Evolutionary conservation across 2,329 filamentous ascomycete genomes (phyloP), one percentile per base, ranked within the genome.

Genomic region (Talaromyces sp.): DNA sequence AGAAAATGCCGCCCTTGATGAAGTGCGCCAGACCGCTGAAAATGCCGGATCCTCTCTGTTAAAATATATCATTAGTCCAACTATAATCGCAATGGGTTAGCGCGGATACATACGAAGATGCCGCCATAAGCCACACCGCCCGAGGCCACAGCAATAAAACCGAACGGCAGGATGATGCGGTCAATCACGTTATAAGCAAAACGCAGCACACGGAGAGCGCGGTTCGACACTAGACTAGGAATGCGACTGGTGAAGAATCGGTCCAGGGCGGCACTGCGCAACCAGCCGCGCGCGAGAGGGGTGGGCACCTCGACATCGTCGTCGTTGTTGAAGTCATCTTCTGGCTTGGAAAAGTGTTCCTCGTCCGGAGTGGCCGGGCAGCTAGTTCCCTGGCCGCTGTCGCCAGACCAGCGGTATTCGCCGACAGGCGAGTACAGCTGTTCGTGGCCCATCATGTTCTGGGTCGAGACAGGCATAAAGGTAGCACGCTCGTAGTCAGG

Each of bases 1-100:
- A 91, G 80, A 98, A 98, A 58, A 98, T 89, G 3, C 90, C 90
- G 52, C 93, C 93, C 73, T 98, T 98, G 73, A 97, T 87, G 79
- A 91, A 96, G 71, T 98, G 93, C 8, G 93, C 93, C 49, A 97
- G 81, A 1, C 93, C 91, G 66, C 87, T 93, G 79, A 93, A 96
- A 60, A 97, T 79, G 2, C 81, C 80, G 24, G 74, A 73, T 5
- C 84, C 88, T 72, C 89, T 87, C 89, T 92, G 65, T 21, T 38
- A 11, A 46, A 13, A 46, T 62, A 6, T 27, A 27, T 27, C 64
- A 10, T 24, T 31, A 17, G 68, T 64, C 46, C 29, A 21, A 21
- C n/a, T 26, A 21, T 10, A 26, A 3, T 10, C 13, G 7, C n/a
- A 27, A 21, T n/a, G 19, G 17, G 24, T 10, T 17, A 21, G 19